phyloP scores from a whole-genome alignment of 257 asterid genomes.

The Penstemon eatonii region DNA sequence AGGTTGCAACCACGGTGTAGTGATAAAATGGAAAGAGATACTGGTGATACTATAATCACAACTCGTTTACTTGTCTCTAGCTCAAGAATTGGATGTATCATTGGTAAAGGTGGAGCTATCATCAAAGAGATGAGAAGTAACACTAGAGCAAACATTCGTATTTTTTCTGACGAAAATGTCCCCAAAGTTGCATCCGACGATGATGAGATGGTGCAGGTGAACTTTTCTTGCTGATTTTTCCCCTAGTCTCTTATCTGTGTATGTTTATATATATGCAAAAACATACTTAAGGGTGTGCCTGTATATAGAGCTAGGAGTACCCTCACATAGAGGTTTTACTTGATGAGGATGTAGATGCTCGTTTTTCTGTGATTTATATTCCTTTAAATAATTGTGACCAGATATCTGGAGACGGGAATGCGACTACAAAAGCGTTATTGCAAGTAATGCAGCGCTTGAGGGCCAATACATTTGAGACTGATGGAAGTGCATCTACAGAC shows the following conservation, averaged over 20 bases:
- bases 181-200: constrained; percentile 85
- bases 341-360: neutral
- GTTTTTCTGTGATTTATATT: neutral
- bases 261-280: neutral
- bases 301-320: neutral
- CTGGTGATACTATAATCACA: constrained; percentile 53
- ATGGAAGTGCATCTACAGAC: constrained; percentile 46
- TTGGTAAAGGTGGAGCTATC: constrained; percentile 90
- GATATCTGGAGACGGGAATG: constrained; percentile 75
- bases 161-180: constrained; percentile 64
- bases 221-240: constrained; percentile 11
- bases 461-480: constrained; percentile 62
- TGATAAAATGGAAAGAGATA: constrained; percentile 59
- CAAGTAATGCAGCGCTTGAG: constrained; percentile 76
- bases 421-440: constrained; percentile 63
- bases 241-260: constrained; percentile 1
- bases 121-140: constrained; percentile 74
- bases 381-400: constrained; percentile 32
- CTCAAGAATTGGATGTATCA: constrained; percentile 78
- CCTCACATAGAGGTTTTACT: neutral
- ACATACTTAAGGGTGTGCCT: neutral
- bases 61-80: constrained; percentile 76
- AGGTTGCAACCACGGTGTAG: constrained; percentile 85
- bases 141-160: constrained; percentile 76
- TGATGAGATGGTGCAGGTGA: constrained; percentile 92